A percentile compares a stretch with the other conserved stretches of the same genome.
Conservation (phyloP, 352 stramenopile genomes). For the Phytophthora fragariaefolia region DNA sequence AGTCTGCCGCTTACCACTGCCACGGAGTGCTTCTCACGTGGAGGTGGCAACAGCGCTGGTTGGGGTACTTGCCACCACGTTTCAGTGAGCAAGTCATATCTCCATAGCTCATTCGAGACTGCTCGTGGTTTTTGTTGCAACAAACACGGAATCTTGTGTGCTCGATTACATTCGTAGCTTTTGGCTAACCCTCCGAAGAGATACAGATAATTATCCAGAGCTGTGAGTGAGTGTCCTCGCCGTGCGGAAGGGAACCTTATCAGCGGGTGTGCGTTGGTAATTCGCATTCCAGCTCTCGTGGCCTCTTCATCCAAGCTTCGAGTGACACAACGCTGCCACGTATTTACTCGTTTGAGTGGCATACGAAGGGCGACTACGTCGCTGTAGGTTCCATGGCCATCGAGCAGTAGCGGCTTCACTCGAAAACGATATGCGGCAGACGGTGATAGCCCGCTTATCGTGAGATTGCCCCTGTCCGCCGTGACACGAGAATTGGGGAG, state of each 20-base stretch:
- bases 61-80: conserved; percentile 57
- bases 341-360: conserved; percentile 42
- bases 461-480: conserved; percentile 22
- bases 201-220: conserved; percentile 57
- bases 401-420: conserved; percentile 53
- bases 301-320: conserved; percentile 43
- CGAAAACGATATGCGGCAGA: conserved; percentile 60
- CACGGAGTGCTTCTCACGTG: conserved; percentile 71
- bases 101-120: conserved; percentile 78
- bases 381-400: conserved; percentile 47
- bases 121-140: conserved; percentile 17
- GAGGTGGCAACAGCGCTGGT: conserved; percentile 21
- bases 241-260: conserved; percentile 55
- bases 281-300: conserved; percentile 41
- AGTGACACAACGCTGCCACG: conserved; percentile 49
- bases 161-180: conserved; percentile 67
- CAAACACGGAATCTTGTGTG: conserved; percentile 52
- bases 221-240: conserved; percentile 65
- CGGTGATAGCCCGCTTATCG: conserved; percentile 35
- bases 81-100: conserved; percentile 57
- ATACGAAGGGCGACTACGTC: conserved; percentile 43
- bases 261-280: conserved; percentile 38
- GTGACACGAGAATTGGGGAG: conserved; percentile 13
- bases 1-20: conserved; percentile 49
- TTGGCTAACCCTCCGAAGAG: conserved; percentile 67